Evolutionary conservation across 2,329 filamentous ascomycete genomes (phyloP).

Genomic region (Lachnellula cervina): DNA sequence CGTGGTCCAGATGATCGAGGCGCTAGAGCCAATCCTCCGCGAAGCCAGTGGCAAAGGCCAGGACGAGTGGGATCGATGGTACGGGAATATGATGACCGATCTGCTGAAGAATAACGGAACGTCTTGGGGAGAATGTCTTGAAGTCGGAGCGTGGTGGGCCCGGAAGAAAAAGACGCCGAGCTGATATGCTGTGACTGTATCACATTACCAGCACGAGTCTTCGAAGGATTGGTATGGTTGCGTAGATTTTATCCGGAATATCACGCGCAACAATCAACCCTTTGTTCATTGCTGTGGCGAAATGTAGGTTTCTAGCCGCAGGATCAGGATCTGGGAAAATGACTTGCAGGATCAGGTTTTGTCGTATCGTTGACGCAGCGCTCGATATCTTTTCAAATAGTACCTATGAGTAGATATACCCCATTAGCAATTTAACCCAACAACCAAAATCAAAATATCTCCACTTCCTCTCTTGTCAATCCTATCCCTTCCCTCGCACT

Average conservation of each 20-base stretch:
- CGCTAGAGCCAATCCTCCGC: constrained; percentile 74
- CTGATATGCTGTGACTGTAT: constrained; percentile 3
- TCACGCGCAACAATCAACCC: background rate
- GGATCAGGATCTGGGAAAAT: background rate
- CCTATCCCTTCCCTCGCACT: no score
- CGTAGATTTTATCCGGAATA: constrained; percentile 7
- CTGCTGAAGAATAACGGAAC: constrained; percentile 74
- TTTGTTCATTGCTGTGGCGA: background rate
- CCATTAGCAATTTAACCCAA: constrained; percentile 14
- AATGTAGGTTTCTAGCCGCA: background rate
- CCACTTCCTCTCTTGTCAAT: no score
- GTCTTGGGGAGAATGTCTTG: constrained; percentile 79
- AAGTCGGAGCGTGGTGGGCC: constrained; percentile 82
- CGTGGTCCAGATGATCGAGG: constrained; percentile 78
- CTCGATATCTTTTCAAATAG: constrained; percentile 86
- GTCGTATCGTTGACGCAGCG: constrained; percentile 72
- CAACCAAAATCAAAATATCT: background rate
- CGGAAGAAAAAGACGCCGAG: constrained; percentile 66
- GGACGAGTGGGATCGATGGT: constrained; percentile 91
- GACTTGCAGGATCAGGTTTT: constrained; percentile 17
- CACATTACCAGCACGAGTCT: no score
- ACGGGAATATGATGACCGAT: constrained; percentile 79
- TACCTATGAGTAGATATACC: constrained; percentile 54
- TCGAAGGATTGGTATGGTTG: background rate
- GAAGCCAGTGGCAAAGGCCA: constrained; percentile 81